phyloP scores from a whole-genome alignment of 305 asterid genomes.

The Fraxinus sp. region DNA sequence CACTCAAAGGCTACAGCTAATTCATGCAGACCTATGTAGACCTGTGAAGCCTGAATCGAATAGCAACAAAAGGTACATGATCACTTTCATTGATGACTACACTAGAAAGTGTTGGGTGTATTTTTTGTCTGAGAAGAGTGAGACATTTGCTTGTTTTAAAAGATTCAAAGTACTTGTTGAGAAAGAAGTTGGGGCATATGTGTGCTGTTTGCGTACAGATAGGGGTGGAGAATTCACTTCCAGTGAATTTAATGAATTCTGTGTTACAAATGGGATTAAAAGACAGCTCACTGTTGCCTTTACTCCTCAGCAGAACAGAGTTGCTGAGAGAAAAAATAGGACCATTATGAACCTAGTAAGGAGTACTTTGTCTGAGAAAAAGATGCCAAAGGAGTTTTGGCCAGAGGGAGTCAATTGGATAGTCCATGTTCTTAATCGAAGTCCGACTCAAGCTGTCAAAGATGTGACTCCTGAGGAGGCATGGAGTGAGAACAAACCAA shows the following conservation, averaged over 20 bases:
- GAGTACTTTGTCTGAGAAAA: not conserved
- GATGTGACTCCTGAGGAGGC: not conserved
- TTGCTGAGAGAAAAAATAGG: not conserved
- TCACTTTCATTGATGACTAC: not conserved
- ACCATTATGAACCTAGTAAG: not conserved
- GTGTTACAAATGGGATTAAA: not conserved
- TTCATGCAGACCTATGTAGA: not conserved
- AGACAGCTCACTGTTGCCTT: not conserved
- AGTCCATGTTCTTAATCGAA: not conserved
- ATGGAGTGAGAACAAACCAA: not conserved
- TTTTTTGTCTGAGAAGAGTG: not conserved
- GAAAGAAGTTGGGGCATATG: not conserved
- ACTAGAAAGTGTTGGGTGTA: not conserved
- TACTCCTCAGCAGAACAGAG: too few relatives aligned
- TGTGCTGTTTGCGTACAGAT: not conserved
- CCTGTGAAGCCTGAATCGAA: not conserved
- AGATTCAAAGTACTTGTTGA: not conserved
- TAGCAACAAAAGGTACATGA: not conserved
- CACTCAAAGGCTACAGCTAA: not conserved
- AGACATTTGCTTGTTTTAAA: not conserved
- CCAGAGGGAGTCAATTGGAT: not conserved
- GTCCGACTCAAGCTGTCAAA: not conserved
- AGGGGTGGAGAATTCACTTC: not conserved
- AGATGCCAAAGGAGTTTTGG: not conserved
- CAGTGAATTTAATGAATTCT: not conserved